Evolutionary conservation across 2,329 filamentous ascomycete species (phyloP), one percentile per base, ranked within the genome.

Genomic region (Fusarium austroafricanum): DNA sequence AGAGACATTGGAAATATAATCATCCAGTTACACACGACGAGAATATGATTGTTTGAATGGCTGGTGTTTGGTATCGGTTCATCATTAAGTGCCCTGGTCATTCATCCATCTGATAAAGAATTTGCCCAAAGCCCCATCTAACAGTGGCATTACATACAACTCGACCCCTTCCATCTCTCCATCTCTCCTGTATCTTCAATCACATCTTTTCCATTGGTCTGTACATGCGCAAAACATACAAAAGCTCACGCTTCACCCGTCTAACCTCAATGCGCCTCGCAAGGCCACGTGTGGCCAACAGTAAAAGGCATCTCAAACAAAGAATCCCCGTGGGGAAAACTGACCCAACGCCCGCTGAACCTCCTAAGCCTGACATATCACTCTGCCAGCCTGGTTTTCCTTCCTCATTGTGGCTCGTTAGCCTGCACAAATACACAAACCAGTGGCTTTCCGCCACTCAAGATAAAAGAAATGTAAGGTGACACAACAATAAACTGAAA

Each of bases 1-100:
- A 28, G 26, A 12, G 6, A 28, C 23, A 21, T n/a, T 23, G 47
- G 15, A 18, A 17, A 8, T 7, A n/a, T 9, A 15, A 18, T 37
- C 4, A 46, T 29, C 33, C 14, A 33, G 7, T 17, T 14, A 6
- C 10, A 26, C 9, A 26, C 26, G 26, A 10, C 31, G 14, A 18
- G 17, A 82, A 20, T 18, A 9, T 10, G 9, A 80, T 10, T 70
- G 61, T 17, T 86, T 33, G 31, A 7, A 82, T 71, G 67, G 86
- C 67, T 77, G 37, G 10, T 6, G 76, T 40, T 46, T 67, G 42
- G 28, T 44, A 61, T 56, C 63, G 45, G 21, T 56, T 45, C 37
- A 55, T 52, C 33, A 55, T 55, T 61, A 55, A 57, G 21, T 28
- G 26, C 17, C 39, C 49, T 6, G 33, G 15, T 35, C 15, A 47